A percentile compares a stretch with the other conserved stretches of the same genome.
Conservation (phyloP, 179 eudicot species). For the Carnegiea gigantea region DNA sequence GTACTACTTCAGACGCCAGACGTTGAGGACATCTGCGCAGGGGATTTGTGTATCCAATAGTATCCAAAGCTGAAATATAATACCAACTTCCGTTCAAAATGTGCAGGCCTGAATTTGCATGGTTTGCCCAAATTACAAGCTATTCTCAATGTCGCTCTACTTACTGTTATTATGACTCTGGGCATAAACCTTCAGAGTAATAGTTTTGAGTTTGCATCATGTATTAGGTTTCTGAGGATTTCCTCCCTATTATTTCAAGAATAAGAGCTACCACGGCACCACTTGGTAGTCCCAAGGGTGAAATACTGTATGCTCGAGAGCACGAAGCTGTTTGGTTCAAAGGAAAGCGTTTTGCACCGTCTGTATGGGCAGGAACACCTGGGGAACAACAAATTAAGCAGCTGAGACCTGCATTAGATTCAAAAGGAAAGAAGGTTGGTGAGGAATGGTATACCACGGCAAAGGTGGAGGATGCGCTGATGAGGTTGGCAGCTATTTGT, state of each 20-base stretch:
- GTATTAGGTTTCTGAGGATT: slow-evolving; percentile 82
- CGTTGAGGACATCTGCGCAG: no score
- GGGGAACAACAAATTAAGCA: slow-evolving; percentile 92
- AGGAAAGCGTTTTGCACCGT: slow-evolving; percentile 84
- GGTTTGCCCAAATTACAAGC: background rate
- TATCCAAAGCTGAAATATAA: background rate
- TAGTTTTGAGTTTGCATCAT: slow-evolving; percentile 3
- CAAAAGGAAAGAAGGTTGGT: slow-evolving; percentile 89
- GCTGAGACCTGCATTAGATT: slow-evolving; percentile 79
- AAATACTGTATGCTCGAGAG: slow-evolving; percentile 86
- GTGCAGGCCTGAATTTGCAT: background rate
- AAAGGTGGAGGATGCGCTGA: slow-evolving; percentile 83
- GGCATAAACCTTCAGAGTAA: slow-evolving; percentile 4
- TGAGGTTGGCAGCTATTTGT: slow-evolving; percentile 47
- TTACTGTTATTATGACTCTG: slow-evolving; percentile 7
- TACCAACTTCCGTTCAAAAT: background rate
- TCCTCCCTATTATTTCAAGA: slow-evolving; percentile 78
- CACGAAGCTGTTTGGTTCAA: slow-evolving; percentile 98
- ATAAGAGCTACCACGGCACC: slow-evolving; percentile 80
- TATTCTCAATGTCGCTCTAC: background rate
- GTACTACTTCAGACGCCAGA: no score
- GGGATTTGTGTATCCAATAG: no score
- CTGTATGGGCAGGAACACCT: slow-evolving; percentile 85
- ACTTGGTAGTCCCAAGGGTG: slow-evolving; percentile 87
- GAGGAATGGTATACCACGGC: slow-evolving; percentile 96